Base-by-base conservation (phyloP, 495 filamentous ascomycete species). In the Talaromyces wortmannii region DNA sequence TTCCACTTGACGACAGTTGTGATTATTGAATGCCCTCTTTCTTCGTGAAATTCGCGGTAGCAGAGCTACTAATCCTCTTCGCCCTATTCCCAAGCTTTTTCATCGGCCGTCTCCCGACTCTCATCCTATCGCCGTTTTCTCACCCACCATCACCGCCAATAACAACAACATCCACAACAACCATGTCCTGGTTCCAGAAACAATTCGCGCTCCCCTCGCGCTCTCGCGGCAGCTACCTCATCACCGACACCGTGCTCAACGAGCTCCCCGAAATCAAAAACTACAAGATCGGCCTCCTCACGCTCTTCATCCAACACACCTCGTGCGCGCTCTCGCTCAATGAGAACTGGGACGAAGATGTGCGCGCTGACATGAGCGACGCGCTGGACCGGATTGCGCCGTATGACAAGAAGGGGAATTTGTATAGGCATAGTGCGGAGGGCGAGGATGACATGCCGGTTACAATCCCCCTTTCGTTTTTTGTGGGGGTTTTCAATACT, bases 241-340 rank as follows among this genome's bases (percentile, higher is more conserved):
- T 97, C 66, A 97, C 92, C 57, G 77, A 86, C 63, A 71, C 83
- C 48, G 80, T 98, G 53, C 48, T 81, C 30, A 68, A 69, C 42
- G 72, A 82, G 36, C 69, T 97, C 0, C 90, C 92, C 4, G 87
- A 96, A 68, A 74, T 98, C 60, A 72, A 71, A 47, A 60, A 74
- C 55, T 94, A 95, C 80, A 91, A 90, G 67, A 78, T 91, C 57
- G 94, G 94, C 32, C 74, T 97, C 55, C 74, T 97, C 56, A 84
- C 95, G 63, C 78, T 96, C 46, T 96, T 96, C 70, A 74, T 95
- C 45, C 90, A 96, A 72, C 91, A 96, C 73, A 96, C 91, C 23
- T 87, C 82, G 66, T 92, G 88, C 71, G 91, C 86, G 43, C 75
- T 96, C 51, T 86, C 81, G 53, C 69, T 96, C 58, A 96, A 98